A percentile compares a stretch with the other conserved stretches of the same genome.
Conservation (phyloP, 192 early-diverging fungal species). For the Rhizophagus clarus region DNA sequence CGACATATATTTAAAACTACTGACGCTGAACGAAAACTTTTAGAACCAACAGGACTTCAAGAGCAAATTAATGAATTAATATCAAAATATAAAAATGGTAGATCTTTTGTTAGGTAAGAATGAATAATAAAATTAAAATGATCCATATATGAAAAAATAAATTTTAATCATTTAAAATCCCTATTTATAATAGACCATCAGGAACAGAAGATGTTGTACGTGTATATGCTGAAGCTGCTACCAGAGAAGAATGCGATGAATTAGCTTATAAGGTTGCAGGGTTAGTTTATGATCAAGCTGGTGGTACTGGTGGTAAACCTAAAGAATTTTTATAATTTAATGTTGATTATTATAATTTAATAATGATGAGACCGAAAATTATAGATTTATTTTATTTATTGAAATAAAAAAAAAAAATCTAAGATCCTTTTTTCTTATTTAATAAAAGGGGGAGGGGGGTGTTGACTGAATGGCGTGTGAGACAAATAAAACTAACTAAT, state of each 20-base stretch:
- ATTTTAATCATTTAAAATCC: neutral
- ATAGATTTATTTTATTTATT: no score
- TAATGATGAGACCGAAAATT: no score
- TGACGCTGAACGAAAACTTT: constrained; percentile 93
- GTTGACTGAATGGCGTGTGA: no score
- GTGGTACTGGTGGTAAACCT: constrained; percentile 88
- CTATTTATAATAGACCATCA: constrained; percentile 66
- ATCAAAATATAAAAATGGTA: constrained; percentile 79
- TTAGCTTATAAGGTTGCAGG: constrained; percentile 87
- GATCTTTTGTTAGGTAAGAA: constrained; percentile 88
- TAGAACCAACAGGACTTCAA: constrained; percentile 88
- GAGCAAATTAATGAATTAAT: constrained; percentile 80
- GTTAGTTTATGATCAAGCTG: constrained; percentile 90
- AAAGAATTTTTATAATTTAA: constrained; percentile 50
- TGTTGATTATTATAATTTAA: no score
- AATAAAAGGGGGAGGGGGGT: no score
- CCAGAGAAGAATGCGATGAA: constrained; percentile 85
- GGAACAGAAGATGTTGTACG: constrained; percentile 99
- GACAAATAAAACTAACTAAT: no score
- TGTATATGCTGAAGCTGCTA: constrained; percentile 98
- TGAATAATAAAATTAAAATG: neutral
- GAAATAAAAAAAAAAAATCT: no score
- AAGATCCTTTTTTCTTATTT: no score
- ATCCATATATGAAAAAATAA: neutral
- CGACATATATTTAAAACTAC: constrained; percentile 91